Conservation (phyloP, 2,329 filamentous ascomycete genomes). For the Xenosphaeropsis pyriputrescens region DNA sequence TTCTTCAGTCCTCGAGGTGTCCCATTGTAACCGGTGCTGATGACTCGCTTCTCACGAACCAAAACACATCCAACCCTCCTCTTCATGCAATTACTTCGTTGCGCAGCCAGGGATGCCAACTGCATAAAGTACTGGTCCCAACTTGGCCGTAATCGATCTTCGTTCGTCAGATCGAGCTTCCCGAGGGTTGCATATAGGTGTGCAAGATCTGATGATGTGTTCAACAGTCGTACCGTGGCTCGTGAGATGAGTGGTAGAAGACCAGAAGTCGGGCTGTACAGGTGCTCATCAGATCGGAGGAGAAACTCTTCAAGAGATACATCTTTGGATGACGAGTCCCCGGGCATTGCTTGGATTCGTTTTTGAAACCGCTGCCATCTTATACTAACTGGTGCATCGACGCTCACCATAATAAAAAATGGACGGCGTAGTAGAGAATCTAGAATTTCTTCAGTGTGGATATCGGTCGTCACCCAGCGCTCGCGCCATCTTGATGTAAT, state of each 20-base stretch:
- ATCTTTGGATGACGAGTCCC: conserved; percentile 11
- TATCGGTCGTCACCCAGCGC: conserved; percentile 75
- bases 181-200: conserved; percentile 60
- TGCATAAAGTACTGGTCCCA: conserved; percentile 99
- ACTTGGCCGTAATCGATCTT: conserved; percentile 66
- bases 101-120: conserved; percentile 79
- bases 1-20: conserved; percentile 83
- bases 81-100: conserved; percentile 96
- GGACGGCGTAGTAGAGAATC: conserved; percentile 67
- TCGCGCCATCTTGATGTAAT: conserved; percentile 75
- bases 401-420: conserved; percentile 84
- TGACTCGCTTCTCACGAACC: conserved; percentile 71
- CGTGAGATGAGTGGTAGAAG: conserved; percentile 66
- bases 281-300: conserved; percentile 49
- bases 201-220: conserved; percentile 59
- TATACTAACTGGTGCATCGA: conserved; percentile 76
- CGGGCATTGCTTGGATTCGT: conserved; percentile 19
- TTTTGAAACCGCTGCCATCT: conserved; percentile 68
- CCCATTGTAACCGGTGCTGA: conserved; percentile 94
- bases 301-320: conserved; percentile 39
- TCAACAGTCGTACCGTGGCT: conserved; percentile 74
- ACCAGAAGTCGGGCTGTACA: conserved; percentile 53
- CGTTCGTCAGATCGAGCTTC: conserved; percentile 62
- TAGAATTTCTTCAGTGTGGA: conserved; percentile 57
- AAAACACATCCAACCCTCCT: conserved; percentile 88